Evolutionary conservation across 441 rosid genomes (phyloP), one percentile per base, ranked within the genome.

Genomic region (Manihot esculenta): DNA sequence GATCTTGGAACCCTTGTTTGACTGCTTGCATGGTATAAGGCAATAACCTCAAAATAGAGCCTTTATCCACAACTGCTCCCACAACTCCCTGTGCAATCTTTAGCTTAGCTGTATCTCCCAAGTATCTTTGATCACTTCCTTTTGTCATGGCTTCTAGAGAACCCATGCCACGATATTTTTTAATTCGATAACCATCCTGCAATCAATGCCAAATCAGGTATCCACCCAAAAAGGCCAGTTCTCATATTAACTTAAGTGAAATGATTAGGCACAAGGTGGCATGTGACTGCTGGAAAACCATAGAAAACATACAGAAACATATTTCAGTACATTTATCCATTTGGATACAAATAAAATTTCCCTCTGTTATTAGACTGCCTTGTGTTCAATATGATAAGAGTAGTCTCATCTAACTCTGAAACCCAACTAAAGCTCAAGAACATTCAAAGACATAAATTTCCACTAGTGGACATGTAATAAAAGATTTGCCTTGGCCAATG

Each of bases 31-130:
- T 84, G 6, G 95, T 82, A 77, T 93, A 90, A 70, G 97, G 97
- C 62, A 90, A 55, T 61, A 88, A 76, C 79, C 85, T 85, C 76
- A 90, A 80, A 18, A 90, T 85, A 3, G 95, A 90, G 45, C 93
- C 98, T 83, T 88, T 93, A 79, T 93, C 97, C 2, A 89, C 87
- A 64, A 93, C 95, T 27, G 92, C 85, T 72, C 97, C 98, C 33
- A 93, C 95, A 60, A 93, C 97, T 26, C 98, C 98, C 78, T 93
- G 95, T 12, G 98, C 95, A 76, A 93, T 89, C 86, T 93, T 93
- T 65, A 90, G 83, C 77, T 84, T 90, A 0, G 92, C 72, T 12
- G 76, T 84, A 77, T 93, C 98, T 3, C 98, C 97, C 66, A 93
- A 78, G 81, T 93, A 90, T 78, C 98, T 84, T 62, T 83, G 87